Conservation (phyloP, 352 stramenopile genomes). For the Stramenopiles sp. region DNA sequence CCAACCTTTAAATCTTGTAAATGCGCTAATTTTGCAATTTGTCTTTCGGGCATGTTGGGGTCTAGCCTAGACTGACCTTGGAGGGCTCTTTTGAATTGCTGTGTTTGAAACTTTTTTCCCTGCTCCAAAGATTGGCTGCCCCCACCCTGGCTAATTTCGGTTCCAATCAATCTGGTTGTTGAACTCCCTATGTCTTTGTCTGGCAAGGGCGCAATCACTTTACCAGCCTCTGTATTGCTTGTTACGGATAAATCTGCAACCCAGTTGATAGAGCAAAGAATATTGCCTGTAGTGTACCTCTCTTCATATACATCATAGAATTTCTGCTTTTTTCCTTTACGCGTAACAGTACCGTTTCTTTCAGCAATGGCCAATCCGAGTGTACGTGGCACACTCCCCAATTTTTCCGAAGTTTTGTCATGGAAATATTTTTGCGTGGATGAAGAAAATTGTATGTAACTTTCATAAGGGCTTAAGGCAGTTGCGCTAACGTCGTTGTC, state of each 20-base stretch:
- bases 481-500: neutral
- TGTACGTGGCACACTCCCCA: neutral
- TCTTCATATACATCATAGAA: neutral
- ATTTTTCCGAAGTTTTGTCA: neutral
- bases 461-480: neutral
- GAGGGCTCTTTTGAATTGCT: neutral
- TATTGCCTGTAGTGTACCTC: neutral
- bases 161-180: neutral
- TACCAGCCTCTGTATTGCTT: neutral
- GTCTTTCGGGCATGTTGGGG: neutral
- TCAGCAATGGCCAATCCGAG: neutral
- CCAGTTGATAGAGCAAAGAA: neutral
- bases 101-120: neutral
- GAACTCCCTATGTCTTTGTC: neutral
- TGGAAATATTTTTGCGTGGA: neutral
- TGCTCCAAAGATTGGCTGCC: neutral
- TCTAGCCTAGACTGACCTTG: neutral
- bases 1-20: neutral
- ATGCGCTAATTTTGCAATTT: neutral
- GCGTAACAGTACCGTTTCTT: neutral
- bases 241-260: neutral
- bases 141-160: neutral
- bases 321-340: neutral
- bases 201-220: neutral
- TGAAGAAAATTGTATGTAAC: neutral